phyloP scores from a whole-genome alignment of 2,329 filamentous ascomycete species.

The Trichoderma arundinaceum region DNA sequence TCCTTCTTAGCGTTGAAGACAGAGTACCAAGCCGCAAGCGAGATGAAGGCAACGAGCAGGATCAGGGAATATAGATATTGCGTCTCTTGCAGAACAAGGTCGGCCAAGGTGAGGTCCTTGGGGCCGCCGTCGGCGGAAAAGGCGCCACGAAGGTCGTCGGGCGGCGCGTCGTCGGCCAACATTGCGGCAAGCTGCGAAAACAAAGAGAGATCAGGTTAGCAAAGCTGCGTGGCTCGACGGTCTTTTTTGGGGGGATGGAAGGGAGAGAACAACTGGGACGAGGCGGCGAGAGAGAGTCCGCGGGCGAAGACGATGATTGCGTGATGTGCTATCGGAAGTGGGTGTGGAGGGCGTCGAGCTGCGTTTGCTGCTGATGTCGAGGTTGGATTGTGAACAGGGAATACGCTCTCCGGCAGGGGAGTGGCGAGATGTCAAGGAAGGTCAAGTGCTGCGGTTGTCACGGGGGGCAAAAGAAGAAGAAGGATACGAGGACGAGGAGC shows the following conservation, averaged over 20 bases:
- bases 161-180: slow-evolving; percentile 44
- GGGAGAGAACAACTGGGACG: slow-evolving; percentile 5
- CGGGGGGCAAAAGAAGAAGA: slow-evolving; percentile 29
- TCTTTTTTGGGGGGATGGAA: not conserved
- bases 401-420: not conserved
- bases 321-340: slow-evolving; percentile 10
- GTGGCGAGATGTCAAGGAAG: slow-evolving; percentile 20
- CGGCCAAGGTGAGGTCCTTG: slow-evolving; percentile 43
- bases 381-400: slow-evolving; percentile 4
- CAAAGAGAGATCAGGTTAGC: slow-evolving; percentile 15
- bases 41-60: slow-evolving; percentile 59
- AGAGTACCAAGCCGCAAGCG: slow-evolving; percentile 58
- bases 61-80: slow-evolving; percentile 59
- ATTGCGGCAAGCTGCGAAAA: slow-evolving; percentile 45
- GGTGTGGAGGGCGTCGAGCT: not conserved
- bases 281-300: not conserved
- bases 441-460: slow-evolving; percentile 26
- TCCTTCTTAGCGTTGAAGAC: slow-evolving; percentile 57
- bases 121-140: slow-evolving; percentile 23
- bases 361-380: not conserved
- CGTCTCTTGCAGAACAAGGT: slow-evolving; percentile 52
- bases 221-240: slow-evolving; percentile 1
- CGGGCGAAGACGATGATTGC: slow-evolving; percentile 5
- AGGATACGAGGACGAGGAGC: slow-evolving; percentile 34
- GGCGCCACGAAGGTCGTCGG: slow-evolving; percentile 38